Evolutionary conservation across 2,329 filamentous ascomycete species (phyloP).

Genomic region (Sclerotinia glacialis): DNA sequence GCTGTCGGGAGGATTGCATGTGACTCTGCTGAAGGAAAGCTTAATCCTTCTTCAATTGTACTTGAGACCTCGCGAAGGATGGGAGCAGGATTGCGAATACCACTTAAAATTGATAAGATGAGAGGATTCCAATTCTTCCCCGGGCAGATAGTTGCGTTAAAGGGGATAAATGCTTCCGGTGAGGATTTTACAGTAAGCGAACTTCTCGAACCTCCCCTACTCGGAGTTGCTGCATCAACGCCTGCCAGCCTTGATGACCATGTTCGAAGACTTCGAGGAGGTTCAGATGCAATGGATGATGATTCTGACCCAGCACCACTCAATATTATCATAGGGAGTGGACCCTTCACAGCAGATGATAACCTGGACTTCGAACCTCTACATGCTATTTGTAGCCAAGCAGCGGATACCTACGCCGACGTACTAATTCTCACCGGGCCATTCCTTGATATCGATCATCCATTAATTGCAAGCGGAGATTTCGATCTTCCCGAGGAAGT

Average conservation of each 20-base stretch:
- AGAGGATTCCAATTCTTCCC: slow-evolving; percentile 82
- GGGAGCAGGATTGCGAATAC: slow-evolving; percentile 78
- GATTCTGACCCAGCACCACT: slow-evolving; percentile 63
- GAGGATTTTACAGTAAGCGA: slow-evolving; percentile 78
- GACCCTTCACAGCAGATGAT: slow-evolving; percentile 89
- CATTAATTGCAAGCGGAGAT: slow-evolving; percentile 76
- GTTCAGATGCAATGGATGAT: slow-evolving; percentile 60
- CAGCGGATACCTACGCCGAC: slow-evolving; percentile 72
- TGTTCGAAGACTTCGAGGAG: slow-evolving; percentile 65
- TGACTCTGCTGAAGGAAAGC: slow-evolving; percentile 78
- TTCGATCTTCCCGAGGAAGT: slow-evolving; percentile 70
- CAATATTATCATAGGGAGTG: slow-evolving; percentile 73
- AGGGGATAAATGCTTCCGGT: slow-evolving; percentile 83
- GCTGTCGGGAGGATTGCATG: slow-evolving; percentile 90
- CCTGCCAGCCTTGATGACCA: slow-evolving; percentile 63
- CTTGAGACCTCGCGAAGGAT: slow-evolving; percentile 83
- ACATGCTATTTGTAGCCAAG: slow-evolving; percentile 74
- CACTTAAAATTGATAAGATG: slow-evolving; percentile 70
- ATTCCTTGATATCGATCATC: slow-evolving; percentile 90
- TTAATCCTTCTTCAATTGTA: slow-evolving; percentile 81
- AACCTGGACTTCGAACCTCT: slow-evolving; percentile 89
- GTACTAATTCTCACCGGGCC: slow-evolving; percentile 78
- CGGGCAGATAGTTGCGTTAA: slow-evolving; percentile 85
- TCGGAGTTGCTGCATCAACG: slow-evolving; percentile 71
- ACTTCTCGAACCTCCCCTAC: slow-evolving; percentile 69